Conservation (phyloP, 208 protist species). For the Willaertia magna region DNA sequence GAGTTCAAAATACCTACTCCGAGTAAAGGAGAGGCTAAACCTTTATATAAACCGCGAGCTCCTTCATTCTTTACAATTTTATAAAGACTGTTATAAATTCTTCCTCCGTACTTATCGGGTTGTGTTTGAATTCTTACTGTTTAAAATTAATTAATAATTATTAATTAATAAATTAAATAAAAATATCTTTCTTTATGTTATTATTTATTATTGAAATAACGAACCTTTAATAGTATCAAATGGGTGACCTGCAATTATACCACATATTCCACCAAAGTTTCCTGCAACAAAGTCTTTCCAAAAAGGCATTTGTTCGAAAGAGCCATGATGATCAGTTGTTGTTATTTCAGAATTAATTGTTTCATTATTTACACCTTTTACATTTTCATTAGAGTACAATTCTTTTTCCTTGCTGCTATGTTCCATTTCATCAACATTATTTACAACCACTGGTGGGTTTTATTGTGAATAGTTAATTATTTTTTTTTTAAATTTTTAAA, state of each 20-base stretch:
- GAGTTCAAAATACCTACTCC: conserved; percentile 17
- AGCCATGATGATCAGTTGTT: background rate
- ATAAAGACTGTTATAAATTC: background rate
- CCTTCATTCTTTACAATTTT: background rate
- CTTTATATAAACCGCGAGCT: conserved; percentile 14
- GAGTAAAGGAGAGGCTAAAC: conserved; percentile 10
- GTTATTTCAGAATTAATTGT: too few species aligned
- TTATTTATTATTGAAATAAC: background rate
- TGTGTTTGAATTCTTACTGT: background rate
- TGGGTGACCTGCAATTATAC: background rate
- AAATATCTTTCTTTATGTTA: background rate
- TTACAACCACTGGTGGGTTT: too few species aligned
- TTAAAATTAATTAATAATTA: background rate
- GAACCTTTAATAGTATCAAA: background rate
- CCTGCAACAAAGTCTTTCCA: conserved; percentile 8
- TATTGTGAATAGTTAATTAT: too few species aligned
- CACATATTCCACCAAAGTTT: background rate
- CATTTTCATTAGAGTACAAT: too few species aligned
- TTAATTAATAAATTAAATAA: background rate
- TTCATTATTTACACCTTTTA: too few species aligned
- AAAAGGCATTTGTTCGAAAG: background rate
- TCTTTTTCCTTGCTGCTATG: too few species aligned
- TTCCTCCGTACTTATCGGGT: background rate
- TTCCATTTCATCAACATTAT: too few species aligned
- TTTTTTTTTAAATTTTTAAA: too few species aligned